Evolutionary conservation across 371 early-diverging fungal genomes (phyloP).

Genomic region (Zancudomyces culisetae): DNA sequence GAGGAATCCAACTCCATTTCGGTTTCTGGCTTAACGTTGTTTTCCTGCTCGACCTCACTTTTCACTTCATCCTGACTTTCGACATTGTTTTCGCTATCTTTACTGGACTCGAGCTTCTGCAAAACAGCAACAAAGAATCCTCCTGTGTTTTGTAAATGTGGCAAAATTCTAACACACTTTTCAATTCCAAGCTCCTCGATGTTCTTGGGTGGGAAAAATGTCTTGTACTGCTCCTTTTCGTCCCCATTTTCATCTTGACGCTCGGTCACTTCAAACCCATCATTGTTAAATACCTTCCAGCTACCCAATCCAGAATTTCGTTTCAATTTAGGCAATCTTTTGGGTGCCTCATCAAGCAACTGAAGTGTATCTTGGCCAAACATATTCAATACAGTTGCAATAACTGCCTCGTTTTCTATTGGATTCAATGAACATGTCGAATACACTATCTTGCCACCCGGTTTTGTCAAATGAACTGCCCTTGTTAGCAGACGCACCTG

Average conservation of each 20-base stretch:
- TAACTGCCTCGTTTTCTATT: constrained; percentile 90
- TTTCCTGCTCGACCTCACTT: constrained; percentile 6
- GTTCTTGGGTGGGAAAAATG: constrained; percentile 60
- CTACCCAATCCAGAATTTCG: constrained; percentile 54
- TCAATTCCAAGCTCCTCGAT: constrained; percentile 34
- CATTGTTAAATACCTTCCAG: constrained; percentile 72
- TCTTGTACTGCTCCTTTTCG: constrained; percentile 22
- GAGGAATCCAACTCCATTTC: constrained; percentile 9
- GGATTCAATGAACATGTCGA: constrained; percentile 99
- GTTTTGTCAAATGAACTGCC: constrained; percentile 69
- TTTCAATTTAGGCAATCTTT: constrained; percentile 52
- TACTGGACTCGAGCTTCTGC: constrained; percentile 46
- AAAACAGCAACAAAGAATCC: constrained; percentile 98
- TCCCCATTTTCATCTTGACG: constrained; percentile 24
- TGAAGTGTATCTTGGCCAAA: constrained; percentile 36
- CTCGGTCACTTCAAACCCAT: constrained; percentile 29
- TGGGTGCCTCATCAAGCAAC: constrained; percentile 61
- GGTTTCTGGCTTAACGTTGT: constrained; percentile 6
- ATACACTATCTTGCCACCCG: constrained; percentile 93
- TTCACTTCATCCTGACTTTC: background rate
- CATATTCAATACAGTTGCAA: constrained; percentile 59
- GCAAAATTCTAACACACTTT: constrained; percentile 84
- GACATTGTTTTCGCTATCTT: background rate
- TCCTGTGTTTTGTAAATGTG: constrained; percentile 95
- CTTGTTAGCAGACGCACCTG: constrained; percentile 81